Evolutionary conservation across 1,139 yeast species (phyloP), one percentile per base, ranked within the genome.

Genomic region (Hyphopichia pseudoburtonii): DNA sequence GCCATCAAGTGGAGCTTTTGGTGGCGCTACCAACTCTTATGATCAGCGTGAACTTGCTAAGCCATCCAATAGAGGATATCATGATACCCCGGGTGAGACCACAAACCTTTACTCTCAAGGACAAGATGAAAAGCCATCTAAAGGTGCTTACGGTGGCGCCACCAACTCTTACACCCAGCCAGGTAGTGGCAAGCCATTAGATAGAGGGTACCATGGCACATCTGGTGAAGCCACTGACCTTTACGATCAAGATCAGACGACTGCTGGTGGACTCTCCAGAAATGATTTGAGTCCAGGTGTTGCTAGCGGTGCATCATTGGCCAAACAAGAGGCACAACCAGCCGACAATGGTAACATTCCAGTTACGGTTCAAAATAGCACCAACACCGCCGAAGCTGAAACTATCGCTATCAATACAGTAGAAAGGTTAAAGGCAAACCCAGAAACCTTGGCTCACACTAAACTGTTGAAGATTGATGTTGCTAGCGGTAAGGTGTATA

Each of bases 391-490:
- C 1, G 52, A 57, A 25, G 70, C 72, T 1, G 54, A 60, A 8
- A 37, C 35, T 12, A 48, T 64, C 39, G 71, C 71, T n/a, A 49
- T 54, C 31, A 44, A 49, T 19, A 64, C 65, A 4, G 65, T 65
- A 11, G 47, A 49, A 6, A 45, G 55, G 16, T 55, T 66, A 41
- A 56, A 56, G 39, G 46, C 51, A 10, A 51, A 53, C 24, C 63
- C 64, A 3, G 54, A 56, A n/a, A 42, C 56, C 2, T 47, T 64
- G 30, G 42, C 50, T 3, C 41, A 45, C 10, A 57, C 56, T 16
- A 53, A 56, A 38, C 65, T 58, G 38, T 47, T 66, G 30, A 58
- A 46, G 36, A 61, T 65, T 28, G 62, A 66, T 44, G 63, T 66
- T 14, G 35, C 37, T 8, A 52, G 62, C 23, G 71, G 71, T 10